Percentiles rank a stretch among this genome's conserved stretches.
These are phyloP conservation scores for Diplodia scrobiculata DNA, from an alignment of 2,329 filamentous ascomycete species.

Conservation along the genomic window DNA sequence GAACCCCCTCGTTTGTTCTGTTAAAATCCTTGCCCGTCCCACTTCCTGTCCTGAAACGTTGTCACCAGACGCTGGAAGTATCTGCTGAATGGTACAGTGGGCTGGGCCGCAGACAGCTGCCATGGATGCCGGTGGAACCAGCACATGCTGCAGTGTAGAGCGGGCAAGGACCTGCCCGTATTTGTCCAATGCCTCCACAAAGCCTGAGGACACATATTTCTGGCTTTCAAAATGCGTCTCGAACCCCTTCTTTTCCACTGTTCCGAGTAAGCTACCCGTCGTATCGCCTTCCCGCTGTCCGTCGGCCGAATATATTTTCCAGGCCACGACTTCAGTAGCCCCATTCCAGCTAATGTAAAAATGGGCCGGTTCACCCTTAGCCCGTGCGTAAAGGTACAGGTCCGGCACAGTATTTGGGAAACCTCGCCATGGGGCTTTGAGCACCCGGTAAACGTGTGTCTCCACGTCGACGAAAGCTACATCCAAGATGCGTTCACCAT, in stretches of 20 bases:
- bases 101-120: not conserved
- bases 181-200: not conserved
- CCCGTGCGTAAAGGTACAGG: not conserved
- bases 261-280: not conserved
- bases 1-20: not conserved
- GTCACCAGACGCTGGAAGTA: not conserved
- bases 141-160: not conserved
- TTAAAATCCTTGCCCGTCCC: not conserved
- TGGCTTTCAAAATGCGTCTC: conserved; percentile 1
- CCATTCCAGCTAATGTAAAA: conserved; percentile 10
- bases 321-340: not conserved
- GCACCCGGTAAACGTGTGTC: not conserved
- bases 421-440: not conserved
- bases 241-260: not conserved
- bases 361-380: not conserved
- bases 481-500: conserved; percentile 40
- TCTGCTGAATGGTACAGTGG: conserved; percentile 4
- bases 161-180: not conserved
- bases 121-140: not conserved
- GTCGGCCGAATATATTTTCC: not conserved
- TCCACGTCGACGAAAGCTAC: not conserved
- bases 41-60: not conserved
- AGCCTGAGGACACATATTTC: not conserved
- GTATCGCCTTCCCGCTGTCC: not conserved
- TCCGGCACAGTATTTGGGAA: not conserved